Evolutionary conservation across 768 basidiomycete genomes (phyloP).

Genomic region (Trametes maxima): DNA sequence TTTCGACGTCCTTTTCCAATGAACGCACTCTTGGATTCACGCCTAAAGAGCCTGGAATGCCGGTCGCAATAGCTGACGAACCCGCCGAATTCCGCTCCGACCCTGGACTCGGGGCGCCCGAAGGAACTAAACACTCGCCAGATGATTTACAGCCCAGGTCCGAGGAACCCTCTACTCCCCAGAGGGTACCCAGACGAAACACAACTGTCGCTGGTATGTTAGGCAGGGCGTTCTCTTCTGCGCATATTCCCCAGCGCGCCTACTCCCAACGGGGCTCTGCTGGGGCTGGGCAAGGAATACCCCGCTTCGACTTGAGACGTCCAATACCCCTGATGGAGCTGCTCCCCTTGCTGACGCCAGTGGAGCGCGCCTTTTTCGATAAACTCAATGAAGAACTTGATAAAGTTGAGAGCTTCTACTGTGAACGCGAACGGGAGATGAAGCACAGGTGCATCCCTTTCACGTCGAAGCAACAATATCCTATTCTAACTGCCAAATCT

Average conservation of each 20-base stretch:
- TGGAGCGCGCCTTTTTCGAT: slow-evolving; percentile 74
- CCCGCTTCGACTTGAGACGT: slow-evolving; percentile 12
- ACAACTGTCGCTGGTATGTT: slow-evolving; percentile 4
- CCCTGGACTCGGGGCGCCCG: not conserved
- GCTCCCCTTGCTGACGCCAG: slow-evolving; percentile 56
- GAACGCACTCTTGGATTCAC: not conserved
- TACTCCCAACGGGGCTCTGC: slow-evolving; percentile 4
- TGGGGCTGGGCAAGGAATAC: not conserved
- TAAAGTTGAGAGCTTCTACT: slow-evolving; percentile 86
- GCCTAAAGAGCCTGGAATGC: not conserved
- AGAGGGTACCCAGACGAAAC: slow-evolving; percentile 1
- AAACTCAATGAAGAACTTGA: slow-evolving; percentile 77
- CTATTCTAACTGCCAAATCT: not conserved
- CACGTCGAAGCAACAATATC: not conserved
- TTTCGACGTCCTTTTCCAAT: not conserved
- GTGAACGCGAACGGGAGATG: slow-evolving; percentile 68
- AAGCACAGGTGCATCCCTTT: slow-evolving; percentile 30
- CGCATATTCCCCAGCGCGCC: not conserved
- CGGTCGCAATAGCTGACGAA: not conserved
- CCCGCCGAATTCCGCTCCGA: not conserved
- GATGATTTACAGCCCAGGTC: not conserved
- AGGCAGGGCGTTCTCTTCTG: slow-evolving; percentile 8
- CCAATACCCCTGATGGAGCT: slow-evolving; percentile 39
- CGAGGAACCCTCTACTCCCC: not conserved
- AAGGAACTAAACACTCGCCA: not conserved